Conservation (phyloP, 2,329 filamentous ascomycete species). For the Penicillium janthinellum region DNA sequence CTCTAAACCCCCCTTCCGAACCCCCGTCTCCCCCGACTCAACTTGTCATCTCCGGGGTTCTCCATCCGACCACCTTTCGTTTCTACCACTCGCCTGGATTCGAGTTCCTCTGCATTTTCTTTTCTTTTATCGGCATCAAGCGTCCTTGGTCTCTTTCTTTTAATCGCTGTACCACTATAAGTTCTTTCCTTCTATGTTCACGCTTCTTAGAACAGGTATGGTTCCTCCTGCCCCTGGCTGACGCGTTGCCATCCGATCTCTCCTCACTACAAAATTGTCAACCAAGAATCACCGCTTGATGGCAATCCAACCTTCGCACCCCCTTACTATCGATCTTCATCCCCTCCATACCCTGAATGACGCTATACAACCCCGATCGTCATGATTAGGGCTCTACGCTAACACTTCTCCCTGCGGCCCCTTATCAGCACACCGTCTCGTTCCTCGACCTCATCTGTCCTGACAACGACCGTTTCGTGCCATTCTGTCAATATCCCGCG, state of each 20-base stretch:
- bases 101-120: slow-evolving; percentile 18
- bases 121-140: slow-evolving; percentile 20
- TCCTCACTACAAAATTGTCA: slow-evolving; percentile 9
- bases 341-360: neutral
- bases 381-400: slow-evolving; percentile 22
- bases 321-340: slow-evolving; percentile 6
- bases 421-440: slow-evolving; percentile 22
- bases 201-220: slow-evolving; percentile 38
- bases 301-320: slow-evolving; percentile 2
- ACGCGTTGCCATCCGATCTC: slow-evolving; percentile 22
- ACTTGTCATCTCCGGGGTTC: slow-evolving; percentile 28
- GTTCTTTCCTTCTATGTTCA: slow-evolving; percentile 22
- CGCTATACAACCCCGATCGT: slow-evolving; percentile 5
- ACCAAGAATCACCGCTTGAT: slow-evolving; percentile 14
- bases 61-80: slow-evolving; percentile 31
- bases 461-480: slow-evolving; percentile 11
- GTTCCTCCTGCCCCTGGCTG: slow-evolving; percentile 21
- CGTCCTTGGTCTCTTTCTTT: slow-evolving; percentile 29
- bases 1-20: slow-evolving; percentile 28
- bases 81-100: slow-evolving; percentile 29
- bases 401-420: slow-evolving; percentile 23
- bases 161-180: slow-evolving; percentile 38
- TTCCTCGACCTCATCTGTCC: slow-evolving; percentile 24
- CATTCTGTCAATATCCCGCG: slow-evolving; percentile 11
- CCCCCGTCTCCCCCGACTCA: slow-evolving; percentile 23